Evolutionary conservation across 306 rosid species (phyloP).

Genomic region (Astragalus glycyphyllos): DNA sequence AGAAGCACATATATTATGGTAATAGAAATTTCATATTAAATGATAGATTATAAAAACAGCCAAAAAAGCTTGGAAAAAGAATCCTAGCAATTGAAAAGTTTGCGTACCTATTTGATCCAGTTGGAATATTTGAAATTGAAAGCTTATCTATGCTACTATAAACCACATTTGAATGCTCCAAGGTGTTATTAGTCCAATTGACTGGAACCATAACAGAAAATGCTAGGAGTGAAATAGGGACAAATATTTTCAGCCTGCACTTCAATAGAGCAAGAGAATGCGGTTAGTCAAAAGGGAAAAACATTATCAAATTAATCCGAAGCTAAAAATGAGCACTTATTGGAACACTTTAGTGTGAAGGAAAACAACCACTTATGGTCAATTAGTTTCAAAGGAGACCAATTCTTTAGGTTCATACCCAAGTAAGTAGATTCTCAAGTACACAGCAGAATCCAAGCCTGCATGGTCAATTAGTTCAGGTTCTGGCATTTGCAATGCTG

Average conservation of each 20-base stretch:
- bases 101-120: conserved; percentile 76
- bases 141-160: conserved; percentile 87
- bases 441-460: conserved; percentile 91
- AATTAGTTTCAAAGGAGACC: not conserved
- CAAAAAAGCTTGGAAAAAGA: not conserved
- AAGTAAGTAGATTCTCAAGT: conserved; percentile 85
- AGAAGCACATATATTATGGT: conserved; percentile 10
- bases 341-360: not conserved
- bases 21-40: conserved; percentile 27
- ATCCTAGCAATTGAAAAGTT: conserved; percentile 7
- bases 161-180: conserved; percentile 65
- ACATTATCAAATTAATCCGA: not conserved
- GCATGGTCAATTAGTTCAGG: conserved; percentile 92
- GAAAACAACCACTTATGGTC: not conserved
- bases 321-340: not conserved
- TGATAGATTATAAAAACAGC: conserved; percentile 3
- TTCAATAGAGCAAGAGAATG: conserved; percentile 33
- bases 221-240: conserved; percentile 79
- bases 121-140: conserved; percentile 90
- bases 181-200: conserved; percentile 87
- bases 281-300: conserved; percentile 38
- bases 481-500: conserved; percentile 93
- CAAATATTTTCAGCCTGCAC: conserved; percentile 90
- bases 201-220: conserved; percentile 89
- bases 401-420: conserved; percentile 60